A percentile compares a stretch with the other conserved stretches of the same genome.
Conservation (phyloP, 345 rosid genomes). For the Hibiscus syriacus region DNA sequence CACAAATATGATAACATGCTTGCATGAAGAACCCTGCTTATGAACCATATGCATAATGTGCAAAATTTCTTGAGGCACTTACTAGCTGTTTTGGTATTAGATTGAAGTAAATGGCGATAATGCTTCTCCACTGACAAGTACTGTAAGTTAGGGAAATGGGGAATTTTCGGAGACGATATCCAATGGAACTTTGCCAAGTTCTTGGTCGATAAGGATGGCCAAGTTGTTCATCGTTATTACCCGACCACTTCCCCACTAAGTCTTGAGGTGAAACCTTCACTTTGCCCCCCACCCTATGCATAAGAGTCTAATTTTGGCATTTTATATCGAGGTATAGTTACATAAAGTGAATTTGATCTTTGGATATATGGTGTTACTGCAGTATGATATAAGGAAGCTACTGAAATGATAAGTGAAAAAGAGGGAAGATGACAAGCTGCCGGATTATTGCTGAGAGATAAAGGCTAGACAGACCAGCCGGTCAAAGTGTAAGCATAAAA, state of each 20-base stretch:
- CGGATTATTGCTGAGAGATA: background rate
- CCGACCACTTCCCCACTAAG: constrained; percentile 82
- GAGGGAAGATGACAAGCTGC: background rate
- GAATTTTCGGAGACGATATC: constrained; percentile 68
- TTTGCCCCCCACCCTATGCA: too few species aligned
- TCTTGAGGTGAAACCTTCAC: constrained; percentile 45
- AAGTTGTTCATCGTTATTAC: constrained; percentile 67
- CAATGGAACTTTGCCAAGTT: constrained; percentile 97
- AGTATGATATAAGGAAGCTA: constrained; percentile 11
- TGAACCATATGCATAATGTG: background rate
- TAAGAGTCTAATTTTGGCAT: background rate
- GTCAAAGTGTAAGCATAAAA: background rate
- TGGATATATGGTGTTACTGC: background rate
- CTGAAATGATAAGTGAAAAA: background rate
- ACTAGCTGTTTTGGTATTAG: constrained; percentile 28
- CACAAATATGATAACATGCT: background rate
- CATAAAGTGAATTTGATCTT: background rate
- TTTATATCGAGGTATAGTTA: background rate
- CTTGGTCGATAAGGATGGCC: constrained; percentile 70
- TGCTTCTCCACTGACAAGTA: constrained; percentile 65
- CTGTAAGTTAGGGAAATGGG: constrained; percentile 82
- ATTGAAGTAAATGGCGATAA: constrained; percentile 77
- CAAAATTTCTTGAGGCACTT: background rate
- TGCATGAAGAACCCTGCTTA: background rate
- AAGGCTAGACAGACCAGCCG: background rate